Evolutionary conservation across 768 basidiomycete genomes (phyloP), one percentile per base, ranked within the genome.

Genomic region (Leccinum sublutescens): DNA sequence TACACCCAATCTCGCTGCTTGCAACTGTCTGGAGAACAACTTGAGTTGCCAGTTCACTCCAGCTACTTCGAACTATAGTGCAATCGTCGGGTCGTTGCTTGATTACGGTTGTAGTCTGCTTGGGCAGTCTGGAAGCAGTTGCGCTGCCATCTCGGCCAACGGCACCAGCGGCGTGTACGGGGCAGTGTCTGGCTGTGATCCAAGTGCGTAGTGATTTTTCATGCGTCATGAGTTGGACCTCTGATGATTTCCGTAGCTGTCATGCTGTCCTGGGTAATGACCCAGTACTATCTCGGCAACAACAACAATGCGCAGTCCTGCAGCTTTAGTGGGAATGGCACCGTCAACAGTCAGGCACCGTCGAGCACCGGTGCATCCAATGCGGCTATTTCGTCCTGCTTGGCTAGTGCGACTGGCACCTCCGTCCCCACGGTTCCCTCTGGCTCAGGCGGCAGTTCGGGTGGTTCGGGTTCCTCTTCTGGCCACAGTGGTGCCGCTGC

Each of bases 181-280:
- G 33, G 73, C 77, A 27, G 76, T 93, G 14, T 86, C 90, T 49
- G 82, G 77, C 52, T 97, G 95, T 67, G 89, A 91, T 66, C 91
- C 94, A 25, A 78, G 90, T 91, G 72, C 59, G 85, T 57, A 29
- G 75, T 31, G 10, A 50, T 47, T 25, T 48, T 51, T 29, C 51
- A 19, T 31, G 21, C n/a, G 11, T 36, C 40, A 25, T 2, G 33
- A 25, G 47, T 36, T 19, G 50, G 15, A 56, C 55, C 15, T 17
- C 55, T 61, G 27, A 36, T 57, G 38, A 50, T 61, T 59, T 55
- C 6, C 45, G 25, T 59, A 91, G 91, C 82, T 45, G 80, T 89
- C 73, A 88, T 93, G 78, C 74, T 93, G 36, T 91, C 89, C 21
- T 96, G 84, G 71, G 85, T 88, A 51, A 89, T 95, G 85, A 89